Percentiles rank a stretch among this genome's conserved stretches.
phyloP scores from a whole-genome alignment of 495 filamentous ascomycete species.

The Xylaria palmicola region DNA sequence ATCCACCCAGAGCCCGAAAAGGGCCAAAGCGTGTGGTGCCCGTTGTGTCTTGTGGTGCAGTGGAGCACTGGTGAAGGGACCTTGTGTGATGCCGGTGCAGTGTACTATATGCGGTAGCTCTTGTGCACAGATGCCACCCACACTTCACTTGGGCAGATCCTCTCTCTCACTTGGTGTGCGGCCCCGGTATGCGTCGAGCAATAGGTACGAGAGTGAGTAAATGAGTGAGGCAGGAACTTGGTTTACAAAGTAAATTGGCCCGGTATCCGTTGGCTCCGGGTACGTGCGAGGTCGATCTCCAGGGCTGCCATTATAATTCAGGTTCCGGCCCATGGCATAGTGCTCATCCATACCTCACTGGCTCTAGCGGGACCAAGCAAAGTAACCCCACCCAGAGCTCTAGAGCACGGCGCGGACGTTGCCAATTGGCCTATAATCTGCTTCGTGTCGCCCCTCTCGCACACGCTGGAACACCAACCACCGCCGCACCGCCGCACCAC shows the following conservation, averaged over 20 bases:
- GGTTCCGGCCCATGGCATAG: neutral
- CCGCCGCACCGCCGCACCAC: too few species aligned
- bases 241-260: too few species aligned
- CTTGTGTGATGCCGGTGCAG: neutral
- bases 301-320: too few species aligned
- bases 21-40: neutral
- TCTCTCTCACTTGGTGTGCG: too few species aligned
- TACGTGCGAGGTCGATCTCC: too few species aligned
- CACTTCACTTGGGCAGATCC: too few species aligned
- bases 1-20: neutral
- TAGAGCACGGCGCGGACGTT: neutral
- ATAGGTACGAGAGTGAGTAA: too few species aligned
- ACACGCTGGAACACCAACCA: constrained; percentile 10
- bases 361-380: constrained; percentile 5
- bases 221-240: too few species aligned
- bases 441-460: neutral
- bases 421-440: constrained; percentile 17
- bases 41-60: neutral
- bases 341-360: constrained; percentile 6
- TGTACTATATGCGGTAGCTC: neutral
- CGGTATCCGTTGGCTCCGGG: neutral
- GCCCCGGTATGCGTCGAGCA: too few species aligned
- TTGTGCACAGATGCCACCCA: neutral
- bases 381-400: constrained; percentile 11
- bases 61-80: neutral